A percentile compares a stretch with the other conserved stretches of the same genome.
Evolutionary conservation across 2,329 filamentous ascomycete species (phyloP).

Genomic region (Botrytis sinoallii): DNA sequence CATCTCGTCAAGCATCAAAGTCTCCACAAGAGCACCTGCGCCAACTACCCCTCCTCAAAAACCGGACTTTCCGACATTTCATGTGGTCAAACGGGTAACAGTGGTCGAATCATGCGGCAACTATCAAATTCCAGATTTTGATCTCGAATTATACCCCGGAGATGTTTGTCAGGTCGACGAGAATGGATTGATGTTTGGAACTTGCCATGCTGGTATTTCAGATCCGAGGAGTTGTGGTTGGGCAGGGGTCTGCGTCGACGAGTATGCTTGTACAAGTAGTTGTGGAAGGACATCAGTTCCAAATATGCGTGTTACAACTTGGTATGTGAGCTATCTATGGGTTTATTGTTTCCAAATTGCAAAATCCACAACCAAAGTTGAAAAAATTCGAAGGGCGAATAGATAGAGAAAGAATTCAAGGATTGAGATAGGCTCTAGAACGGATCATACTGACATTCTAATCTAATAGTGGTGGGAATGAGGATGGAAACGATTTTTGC

Average conservation of each 20-base stretch:
- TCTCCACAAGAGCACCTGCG: background rate
- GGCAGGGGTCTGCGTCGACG: constrained; percentile 1
- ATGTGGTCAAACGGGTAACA: background rate
- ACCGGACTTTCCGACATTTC: background rate
- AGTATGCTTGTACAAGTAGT: background rate
- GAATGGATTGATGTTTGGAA: constrained; percentile 9
- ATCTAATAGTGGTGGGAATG: background rate
- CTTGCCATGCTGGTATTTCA: background rate
- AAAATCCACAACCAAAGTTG: background rate
- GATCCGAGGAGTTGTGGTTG: constrained; percentile 6
- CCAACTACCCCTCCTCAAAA: background rate
- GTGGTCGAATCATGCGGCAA: background rate
- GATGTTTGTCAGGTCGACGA: constrained; percentile 3
- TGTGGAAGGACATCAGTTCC: constrained; percentile 17
- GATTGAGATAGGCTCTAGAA: background rate
- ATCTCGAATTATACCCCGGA: background rate
- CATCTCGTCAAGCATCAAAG: background rate
- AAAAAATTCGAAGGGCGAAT: background rate
- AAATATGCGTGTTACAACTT: background rate
- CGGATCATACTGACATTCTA: background rate
- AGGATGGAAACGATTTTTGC: background rate
- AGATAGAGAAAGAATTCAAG: no score
- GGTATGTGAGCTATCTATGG: constrained; percentile 3
- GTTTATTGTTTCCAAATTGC: background rate
- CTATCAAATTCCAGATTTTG: background rate